Base-by-base conservation (phyloP, 2,329 filamentous ascomycete species). In the Epichloe coenophiala region DNA sequence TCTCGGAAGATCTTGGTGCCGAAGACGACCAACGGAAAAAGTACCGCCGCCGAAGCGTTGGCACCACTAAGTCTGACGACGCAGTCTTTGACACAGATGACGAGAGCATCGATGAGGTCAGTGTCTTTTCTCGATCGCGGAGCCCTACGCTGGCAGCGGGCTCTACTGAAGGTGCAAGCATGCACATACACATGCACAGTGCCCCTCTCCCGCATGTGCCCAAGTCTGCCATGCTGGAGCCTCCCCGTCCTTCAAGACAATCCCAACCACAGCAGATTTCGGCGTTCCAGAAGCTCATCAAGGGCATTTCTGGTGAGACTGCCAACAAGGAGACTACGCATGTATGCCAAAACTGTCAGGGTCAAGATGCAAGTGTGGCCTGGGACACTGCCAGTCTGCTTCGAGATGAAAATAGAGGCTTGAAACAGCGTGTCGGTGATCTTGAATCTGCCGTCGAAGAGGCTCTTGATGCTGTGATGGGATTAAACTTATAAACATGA, bases 301-400 rank as follows among this genome's bases (percentile, higher is more conserved):
- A 66, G 56, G 67, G 67, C n/a, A 65, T 69, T 5, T 60, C 74
- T 2, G 67, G 68, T 12, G 66, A 69, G 43, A 48, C 55, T 17
- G 57, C 55, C 19, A 58, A 57, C 36, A 58, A 61, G 37, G 60
- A 52, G n/a, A 49, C 54, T 6, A 50, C 53, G 9, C 50, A 54
- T 23, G 62, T 61, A 59, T 83, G 80, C 57, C 58, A 63, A 36
- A 83, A 81, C 57, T 83, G 81, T 61, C 64, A 71, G 49, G 79
- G 80, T 12, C 73, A 75, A 57, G 75, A 78, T 48, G 70, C 75
- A 12, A 78, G 76, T 55, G 70, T 79, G 38, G 80, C 80, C 4
- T 84, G 80, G 80, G 74, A 83, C 58, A 81, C 80, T 4, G 80
- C 81, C n/a, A 72, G 73, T 48, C 55, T 82, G 45, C 64, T 84